These are phyloP conservation scores for Penicillium sp. DNA, from an alignment of 2,329 filamentous ascomycete species.

Conservation along the genomic window DNA sequence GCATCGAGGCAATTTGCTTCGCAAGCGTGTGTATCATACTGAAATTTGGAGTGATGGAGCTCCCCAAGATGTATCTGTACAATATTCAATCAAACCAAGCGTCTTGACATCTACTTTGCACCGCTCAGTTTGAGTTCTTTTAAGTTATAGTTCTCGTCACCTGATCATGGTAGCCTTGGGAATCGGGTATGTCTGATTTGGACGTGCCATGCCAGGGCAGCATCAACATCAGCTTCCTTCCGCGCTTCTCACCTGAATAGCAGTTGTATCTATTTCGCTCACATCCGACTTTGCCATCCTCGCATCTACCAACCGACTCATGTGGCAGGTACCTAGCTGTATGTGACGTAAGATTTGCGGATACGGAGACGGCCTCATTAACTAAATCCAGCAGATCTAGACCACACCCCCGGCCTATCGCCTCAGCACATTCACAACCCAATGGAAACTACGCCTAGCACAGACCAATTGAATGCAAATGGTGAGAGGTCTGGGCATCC, in stretches of 20 bases:
- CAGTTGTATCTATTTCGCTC: not conserved
- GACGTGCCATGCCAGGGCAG: not conserved
- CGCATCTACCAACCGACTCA: not conserved
- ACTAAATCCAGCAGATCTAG: not conserved
- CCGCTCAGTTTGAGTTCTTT: not conserved
- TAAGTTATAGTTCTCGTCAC: conserved; percentile 1
- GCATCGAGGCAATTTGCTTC: conserved; percentile 15
- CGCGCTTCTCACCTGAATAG: not conserved
- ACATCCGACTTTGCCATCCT: not conserved
- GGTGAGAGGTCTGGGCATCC: not conserved
- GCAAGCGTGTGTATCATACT: conserved; percentile 22
- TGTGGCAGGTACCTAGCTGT: not conserved
- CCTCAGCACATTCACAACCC: not conserved
- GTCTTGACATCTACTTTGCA: not conserved
- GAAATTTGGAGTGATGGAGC: not conserved
- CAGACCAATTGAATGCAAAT: not conserved
- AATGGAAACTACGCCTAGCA: not conserved
- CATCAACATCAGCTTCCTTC: not conserved
- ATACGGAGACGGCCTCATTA: not conserved
- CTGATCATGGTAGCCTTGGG: conserved; percentile 7
- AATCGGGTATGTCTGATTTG: not conserved
- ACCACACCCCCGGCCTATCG: not conserved
- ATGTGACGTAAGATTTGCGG: not conserved
- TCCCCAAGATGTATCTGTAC: conserved; percentile 7
- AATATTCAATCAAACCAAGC: conserved; percentile 8